Percentiles rank a stretch among this genome's conserved stretches.
phyloP scores from a whole-genome alignment of 306 rosid genomes.

The Neltuma alba region DNA sequence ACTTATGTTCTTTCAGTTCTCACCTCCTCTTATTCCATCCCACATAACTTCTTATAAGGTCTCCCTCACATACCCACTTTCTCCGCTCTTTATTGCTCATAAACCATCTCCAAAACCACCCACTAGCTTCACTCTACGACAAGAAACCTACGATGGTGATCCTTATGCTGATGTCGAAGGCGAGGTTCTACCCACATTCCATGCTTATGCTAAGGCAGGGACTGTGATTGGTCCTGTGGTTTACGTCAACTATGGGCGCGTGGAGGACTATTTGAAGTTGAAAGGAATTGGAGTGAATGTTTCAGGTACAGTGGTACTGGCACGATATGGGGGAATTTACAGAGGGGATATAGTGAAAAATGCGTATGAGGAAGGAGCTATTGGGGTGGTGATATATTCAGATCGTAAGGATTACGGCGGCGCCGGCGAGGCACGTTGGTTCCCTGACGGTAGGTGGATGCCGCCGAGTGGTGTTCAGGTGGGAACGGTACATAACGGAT shows the following conservation, averaged over 20 bases:
- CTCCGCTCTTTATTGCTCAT: background rate
- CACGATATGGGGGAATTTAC: background rate
- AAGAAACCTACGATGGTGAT: background rate
- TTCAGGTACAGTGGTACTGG: background rate
- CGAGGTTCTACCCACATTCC: background rate
- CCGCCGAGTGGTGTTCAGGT: background rate
- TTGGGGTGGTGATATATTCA: background rate
- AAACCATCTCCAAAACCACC: background rate
- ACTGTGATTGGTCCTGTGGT: background rate
- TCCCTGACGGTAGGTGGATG: background rate
- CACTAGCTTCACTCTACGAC: background rate
- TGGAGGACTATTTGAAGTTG: background rate
- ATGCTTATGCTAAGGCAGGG: background rate
- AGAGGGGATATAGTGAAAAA: background rate
- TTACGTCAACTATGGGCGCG: background rate
- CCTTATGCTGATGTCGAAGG: background rate
- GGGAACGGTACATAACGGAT: background rate
- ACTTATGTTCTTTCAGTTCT: background rate
- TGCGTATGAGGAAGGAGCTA: background rate
- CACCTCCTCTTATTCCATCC: background rate
- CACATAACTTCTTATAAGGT: background rate
- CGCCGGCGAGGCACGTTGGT: background rate
- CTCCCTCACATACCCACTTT: background rate
- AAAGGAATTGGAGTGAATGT: background rate
- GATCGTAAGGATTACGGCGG: background rate